Percentiles rank a stretch among this genome's conserved stretches.
phyloP scores from a whole-genome alignment of 2,329 filamentous ascomycete genomes.

The Neurospora sp. region DNA sequence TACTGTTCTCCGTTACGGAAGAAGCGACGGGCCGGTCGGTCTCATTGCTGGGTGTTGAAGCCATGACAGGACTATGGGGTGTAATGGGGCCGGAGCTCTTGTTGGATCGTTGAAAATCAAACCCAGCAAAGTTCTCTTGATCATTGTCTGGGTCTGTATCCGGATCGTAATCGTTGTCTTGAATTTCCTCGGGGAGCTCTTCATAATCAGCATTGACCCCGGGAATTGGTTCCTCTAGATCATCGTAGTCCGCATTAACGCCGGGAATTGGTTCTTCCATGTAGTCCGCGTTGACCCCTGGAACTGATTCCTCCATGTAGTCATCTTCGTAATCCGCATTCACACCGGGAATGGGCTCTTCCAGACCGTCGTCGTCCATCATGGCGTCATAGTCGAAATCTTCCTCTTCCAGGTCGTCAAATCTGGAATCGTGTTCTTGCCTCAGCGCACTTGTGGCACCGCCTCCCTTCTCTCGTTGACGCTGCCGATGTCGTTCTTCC shows the following conservation, averaged over 20 bases:
- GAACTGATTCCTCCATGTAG: conserved; percentile 50
- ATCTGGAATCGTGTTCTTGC: conserved; percentile 38
- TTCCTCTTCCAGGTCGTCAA: conserved; percentile 54
- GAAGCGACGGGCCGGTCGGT: conserved; percentile 48
- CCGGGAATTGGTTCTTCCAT: conserved; percentile 14
- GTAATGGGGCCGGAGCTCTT: conserved; percentile 40
- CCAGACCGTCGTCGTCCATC: conserved; percentile 55
- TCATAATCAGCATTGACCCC: conserved; percentile 34
- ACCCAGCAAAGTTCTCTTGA: conserved; percentile 52
- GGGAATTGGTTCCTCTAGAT: conserved; percentile 56
- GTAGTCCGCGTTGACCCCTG: conserved; percentile 36
- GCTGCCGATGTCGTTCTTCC: conserved; percentile 63
- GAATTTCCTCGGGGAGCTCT: conserved; percentile 8
- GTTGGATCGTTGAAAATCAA: conserved; percentile 47
- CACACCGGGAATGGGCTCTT: conserved; percentile 56
- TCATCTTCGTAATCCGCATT: conserved; percentile 32
- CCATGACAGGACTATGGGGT: conserved; percentile 36
- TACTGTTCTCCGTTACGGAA: conserved; percentile 39
- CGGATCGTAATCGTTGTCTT: conserved; percentile 17
- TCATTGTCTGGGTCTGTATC: conserved; percentile 41
- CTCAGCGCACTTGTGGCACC: conserved; percentile 9
- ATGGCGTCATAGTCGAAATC: conserved; percentile 52
- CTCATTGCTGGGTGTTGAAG: conserved; percentile 45
- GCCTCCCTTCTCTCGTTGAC: conserved; percentile 47
- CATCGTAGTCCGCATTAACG: conserved; percentile 43